phyloP scores from a whole-genome alignment of 257 asterid species.

The Salvia miltiorrhiza region DNA sequence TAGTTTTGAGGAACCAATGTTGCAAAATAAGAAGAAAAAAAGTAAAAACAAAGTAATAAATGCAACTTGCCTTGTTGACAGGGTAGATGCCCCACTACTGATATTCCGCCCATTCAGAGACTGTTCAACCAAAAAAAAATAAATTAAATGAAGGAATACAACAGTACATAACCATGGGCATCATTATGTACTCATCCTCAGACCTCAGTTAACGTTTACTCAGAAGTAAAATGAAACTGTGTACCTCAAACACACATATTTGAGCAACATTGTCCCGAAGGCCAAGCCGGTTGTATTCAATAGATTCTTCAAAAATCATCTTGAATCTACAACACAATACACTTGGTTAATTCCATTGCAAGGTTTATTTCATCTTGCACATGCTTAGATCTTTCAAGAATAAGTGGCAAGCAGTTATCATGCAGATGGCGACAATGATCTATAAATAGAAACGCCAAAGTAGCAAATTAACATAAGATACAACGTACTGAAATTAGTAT shows the following conservation, averaged over 20 bases:
- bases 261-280: slow-evolving; percentile 98
- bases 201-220: slow-evolving; percentile 9
- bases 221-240: slow-evolving; percentile 9
- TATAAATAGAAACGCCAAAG: slow-evolving; percentile 1
- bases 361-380: slow-evolving; percentile 17
- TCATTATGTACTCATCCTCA: slow-evolving; percentile 3
- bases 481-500: not conserved
- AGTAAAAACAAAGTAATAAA: slow-evolving; percentile 1
- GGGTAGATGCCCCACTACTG: slow-evolving; percentile 31
- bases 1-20: slow-evolving; percentile 4
- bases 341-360: slow-evolving; percentile 11
- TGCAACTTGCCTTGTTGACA: slow-evolving; percentile 44
- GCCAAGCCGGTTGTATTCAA: slow-evolving; percentile 72
- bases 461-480: slow-evolving; percentile 2
- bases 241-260: slow-evolving; percentile 92
- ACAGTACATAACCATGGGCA: not conserved
- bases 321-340: slow-evolving; percentile 62
- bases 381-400: slow-evolving; percentile 5
- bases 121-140: slow-evolving; percentile 39
- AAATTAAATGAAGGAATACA: slow-evolving; percentile 8
- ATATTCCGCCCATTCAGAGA: slow-evolving; percentile 38
- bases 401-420: not conserved
- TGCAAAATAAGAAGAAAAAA: not conserved
- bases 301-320: slow-evolving; percentile 79
- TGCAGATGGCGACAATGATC: slow-evolving; percentile 4